Evolutionary conservation across 2,329 filamentous ascomycete species (phyloP).

Genomic region (Metarhizium humberi): DNA sequence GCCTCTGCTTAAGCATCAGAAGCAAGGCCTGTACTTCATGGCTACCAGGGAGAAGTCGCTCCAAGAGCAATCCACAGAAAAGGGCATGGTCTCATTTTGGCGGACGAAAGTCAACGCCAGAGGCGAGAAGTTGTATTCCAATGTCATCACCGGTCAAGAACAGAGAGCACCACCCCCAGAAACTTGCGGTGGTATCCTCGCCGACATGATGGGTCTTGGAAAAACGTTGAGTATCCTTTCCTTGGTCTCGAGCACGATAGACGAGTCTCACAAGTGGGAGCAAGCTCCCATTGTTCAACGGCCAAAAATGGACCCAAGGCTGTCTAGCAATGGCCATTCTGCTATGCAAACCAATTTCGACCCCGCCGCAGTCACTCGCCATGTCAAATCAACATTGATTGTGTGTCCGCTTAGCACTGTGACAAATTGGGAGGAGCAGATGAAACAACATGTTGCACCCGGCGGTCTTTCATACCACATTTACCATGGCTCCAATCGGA

Average conservation of each 20-base stretch:
- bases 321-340: slow-evolving; percentile 15
- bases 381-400: slow-evolving; percentile 73
- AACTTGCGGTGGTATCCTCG: slow-evolving; percentile 64
- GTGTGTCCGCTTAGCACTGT: slow-evolving; percentile 86
- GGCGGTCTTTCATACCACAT: slow-evolving; percentile 63
- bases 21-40: slow-evolving; percentile 85
- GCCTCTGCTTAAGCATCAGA: slow-evolving; percentile 73
- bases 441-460: slow-evolving; percentile 66
- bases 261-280: slow-evolving; percentile 55
- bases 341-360: slow-evolving; percentile 30
- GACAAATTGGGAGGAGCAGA: slow-evolving; percentile 90
- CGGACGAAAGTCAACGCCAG: slow-evolving; percentile 43
- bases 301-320: slow-evolving; percentile 29
- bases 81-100: slow-evolving; percentile 68
- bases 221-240: slow-evolving; percentile 82
- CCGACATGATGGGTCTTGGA: slow-evolving; percentile 84
- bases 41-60: slow-evolving; percentile 62
- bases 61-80: slow-evolving; percentile 47
- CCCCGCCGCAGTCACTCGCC: slow-evolving; percentile 47
- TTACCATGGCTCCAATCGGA: slow-evolving; percentile 76
- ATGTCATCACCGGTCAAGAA: slow-evolving; percentile 73
- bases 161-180: slow-evolving; percentile 52
- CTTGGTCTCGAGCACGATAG: slow-evolving; percentile 57
- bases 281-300: slow-evolving; percentile 41
- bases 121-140: slow-evolving; percentile 57